Conservation (phyloP, 1,139 yeast species). For the Candida pseudoviswanathii region DNA sequence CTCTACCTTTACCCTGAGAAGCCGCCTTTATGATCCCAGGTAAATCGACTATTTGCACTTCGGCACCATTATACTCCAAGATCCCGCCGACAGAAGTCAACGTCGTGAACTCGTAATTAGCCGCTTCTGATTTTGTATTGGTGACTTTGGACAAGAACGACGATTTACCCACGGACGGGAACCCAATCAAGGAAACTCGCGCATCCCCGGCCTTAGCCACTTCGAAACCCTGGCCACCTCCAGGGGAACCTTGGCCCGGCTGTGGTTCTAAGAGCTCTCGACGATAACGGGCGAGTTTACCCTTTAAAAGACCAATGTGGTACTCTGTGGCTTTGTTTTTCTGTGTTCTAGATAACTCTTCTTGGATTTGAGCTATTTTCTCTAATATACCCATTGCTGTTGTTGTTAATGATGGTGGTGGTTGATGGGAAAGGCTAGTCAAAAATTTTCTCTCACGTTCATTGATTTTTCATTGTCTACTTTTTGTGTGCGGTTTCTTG, state of each 20-base stretch:
- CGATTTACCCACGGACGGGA: slow-evolving; percentile 97
- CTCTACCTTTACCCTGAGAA: slow-evolving; percentile 96
- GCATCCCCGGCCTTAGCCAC: slow-evolving; percentile 97
- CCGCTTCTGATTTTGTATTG: slow-evolving; percentile 91
- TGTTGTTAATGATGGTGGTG: background rate
- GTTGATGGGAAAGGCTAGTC: background rate
- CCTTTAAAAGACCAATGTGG: slow-evolving; percentile 90
- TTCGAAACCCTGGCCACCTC: slow-evolving; percentile 89
- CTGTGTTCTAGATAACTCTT: slow-evolving; percentile 92
- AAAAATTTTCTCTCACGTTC: background rate
- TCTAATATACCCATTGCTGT: slow-evolving; percentile 47
- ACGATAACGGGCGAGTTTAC: slow-evolving; percentile 91
- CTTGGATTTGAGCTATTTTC: slow-evolving; percentile 87
- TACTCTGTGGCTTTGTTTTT: slow-evolving; percentile 98
- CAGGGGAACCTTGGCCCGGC: slow-evolving; percentile 66
- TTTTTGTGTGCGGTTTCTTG: background rate
- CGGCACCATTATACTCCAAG: slow-evolving; percentile 92
- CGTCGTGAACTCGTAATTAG: slow-evolving; percentile 93
- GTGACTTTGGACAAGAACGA: slow-evolving; percentile 86
- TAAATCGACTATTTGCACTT: slow-evolving; percentile 91
- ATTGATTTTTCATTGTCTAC: slow-evolving; percentile 1
- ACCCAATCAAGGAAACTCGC: slow-evolving; percentile 90
- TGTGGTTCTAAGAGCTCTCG: slow-evolving; percentile 91
- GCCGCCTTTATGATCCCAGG: slow-evolving; percentile 99
- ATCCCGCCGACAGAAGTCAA: slow-evolving; percentile 97